Conservation (phyloP, 202 grass and related monocot genomes). For the Setaria italica region DNA sequence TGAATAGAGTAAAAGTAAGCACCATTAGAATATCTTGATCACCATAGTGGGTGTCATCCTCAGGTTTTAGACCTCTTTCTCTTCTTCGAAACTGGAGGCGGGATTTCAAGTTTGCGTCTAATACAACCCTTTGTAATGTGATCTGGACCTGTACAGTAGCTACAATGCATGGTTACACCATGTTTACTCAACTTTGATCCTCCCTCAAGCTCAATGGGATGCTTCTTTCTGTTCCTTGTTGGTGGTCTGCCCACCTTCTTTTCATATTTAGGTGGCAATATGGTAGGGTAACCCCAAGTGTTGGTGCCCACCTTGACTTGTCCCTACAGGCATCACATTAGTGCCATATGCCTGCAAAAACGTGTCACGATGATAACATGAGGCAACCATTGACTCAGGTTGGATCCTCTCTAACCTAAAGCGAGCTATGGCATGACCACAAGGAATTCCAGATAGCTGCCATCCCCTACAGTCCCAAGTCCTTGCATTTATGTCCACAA, state of each 20-base stretch:
- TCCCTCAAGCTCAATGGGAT: not conserved
- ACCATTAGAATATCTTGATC: not conserved
- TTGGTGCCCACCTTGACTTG: no score
- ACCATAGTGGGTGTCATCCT: not conserved
- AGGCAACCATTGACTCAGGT: not conserved
- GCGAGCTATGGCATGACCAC: not conserved
- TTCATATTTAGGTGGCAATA: slow-evolving; percentile 7
- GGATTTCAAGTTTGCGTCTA: not conserved
- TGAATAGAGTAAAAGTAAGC: not conserved
- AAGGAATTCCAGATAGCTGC: not conserved
- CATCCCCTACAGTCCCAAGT: not conserved
- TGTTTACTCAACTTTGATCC: not conserved
- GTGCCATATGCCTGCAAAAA: no score
- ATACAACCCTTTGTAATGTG: not conserved
- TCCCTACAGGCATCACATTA: no score
- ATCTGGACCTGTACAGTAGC: not conserved
- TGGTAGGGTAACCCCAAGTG: not conserved
- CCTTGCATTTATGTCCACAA: slow-evolving; percentile 1
- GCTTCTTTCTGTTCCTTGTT: slow-evolving; percentile 7
- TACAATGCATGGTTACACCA: not conserved
- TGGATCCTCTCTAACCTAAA: not conserved
- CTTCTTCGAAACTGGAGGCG: not conserved
- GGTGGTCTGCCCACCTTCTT: not conserved
- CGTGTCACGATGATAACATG: not conserved
- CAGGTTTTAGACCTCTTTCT: not conserved